These are phyloP conservation scores for Reutealis trisperma DNA, from an alignment of 345 rosid genomes.

Conservation along the genomic window DNA sequence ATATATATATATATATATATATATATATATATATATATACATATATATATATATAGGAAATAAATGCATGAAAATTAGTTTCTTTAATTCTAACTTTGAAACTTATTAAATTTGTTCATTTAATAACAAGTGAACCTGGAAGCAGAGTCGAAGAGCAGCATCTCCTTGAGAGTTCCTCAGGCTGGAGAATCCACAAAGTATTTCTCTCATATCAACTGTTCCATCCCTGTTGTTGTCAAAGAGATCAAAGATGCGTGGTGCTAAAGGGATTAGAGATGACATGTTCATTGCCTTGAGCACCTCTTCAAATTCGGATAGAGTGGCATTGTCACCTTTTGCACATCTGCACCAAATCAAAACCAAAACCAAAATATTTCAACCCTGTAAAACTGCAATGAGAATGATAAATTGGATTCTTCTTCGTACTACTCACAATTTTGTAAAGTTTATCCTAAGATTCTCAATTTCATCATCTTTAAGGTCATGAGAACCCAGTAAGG, in stretches of 20 bases:
- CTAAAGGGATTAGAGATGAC: slow-evolving; percentile 57
- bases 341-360: slow-evolving; percentile 35
- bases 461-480: slow-evolving; percentile 51
- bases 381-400: too few relatives aligned
- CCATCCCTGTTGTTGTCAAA: slow-evolving; percentile 67
- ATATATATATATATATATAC: slow-evolving; percentile 13
- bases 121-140: slow-evolving; percentile 40
- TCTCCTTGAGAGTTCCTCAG: slow-evolving; percentile 62
- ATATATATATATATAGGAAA: not conserved
- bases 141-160: slow-evolving; percentile 60
- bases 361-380: too few relatives aligned
- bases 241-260: slow-evolving; percentile 55
- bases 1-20: not conserved
- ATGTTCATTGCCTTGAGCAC: slow-evolving; percentile 66
- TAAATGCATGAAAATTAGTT: not conserved
- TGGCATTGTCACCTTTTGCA: slow-evolving; percentile 64
- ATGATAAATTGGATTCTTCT: too few relatives aligned
- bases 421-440: slow-evolving; percentile 39
- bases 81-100: too few relatives aligned
- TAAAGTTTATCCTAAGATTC: slow-evolving; percentile 46
- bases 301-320: slow-evolving; percentile 56
- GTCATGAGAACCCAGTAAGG: slow-evolving; percentile 55
- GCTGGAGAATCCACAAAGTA: slow-evolving; percentile 64
- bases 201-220: slow-evolving; percentile 63
- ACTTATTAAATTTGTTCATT: too few relatives aligned